phyloP scores from a whole-genome alignment of 1,284 basidiomycete species.

The Malassezia nana region DNA sequence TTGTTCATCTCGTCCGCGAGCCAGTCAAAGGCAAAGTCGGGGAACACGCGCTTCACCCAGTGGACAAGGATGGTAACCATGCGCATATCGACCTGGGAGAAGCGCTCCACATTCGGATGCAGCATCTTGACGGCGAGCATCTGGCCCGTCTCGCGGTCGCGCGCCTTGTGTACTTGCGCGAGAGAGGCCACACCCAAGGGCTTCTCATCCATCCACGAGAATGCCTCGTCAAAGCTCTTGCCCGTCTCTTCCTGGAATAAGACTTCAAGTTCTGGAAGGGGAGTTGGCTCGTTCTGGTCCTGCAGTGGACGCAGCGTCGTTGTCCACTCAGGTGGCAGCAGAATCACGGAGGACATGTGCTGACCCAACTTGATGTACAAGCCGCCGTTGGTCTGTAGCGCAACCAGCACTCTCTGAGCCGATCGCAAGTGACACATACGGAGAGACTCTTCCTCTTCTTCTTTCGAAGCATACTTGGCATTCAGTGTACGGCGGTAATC shows the following conservation, averaged over 20 bases:
- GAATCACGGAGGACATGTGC: constrained; percentile 57
- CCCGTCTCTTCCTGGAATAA: constrained; percentile 45
- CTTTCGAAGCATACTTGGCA: constrained; percentile 25
- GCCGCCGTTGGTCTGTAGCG: constrained; percentile 62
- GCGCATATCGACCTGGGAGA: constrained; percentile 72
- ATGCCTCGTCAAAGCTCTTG: constrained; percentile 39
- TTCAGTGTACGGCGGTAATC: constrained; percentile 43
- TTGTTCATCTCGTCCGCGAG: constrained; percentile 45
- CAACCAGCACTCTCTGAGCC: constrained; percentile 37
- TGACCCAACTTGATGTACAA: constrained; percentile 73
- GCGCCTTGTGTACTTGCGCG: constrained; percentile 86
- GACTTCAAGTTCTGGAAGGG: constrained; percentile 41
- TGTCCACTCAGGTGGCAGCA: constrained; percentile 68
- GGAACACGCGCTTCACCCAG: constrained; percentile 73
- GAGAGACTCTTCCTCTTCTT: constrained; percentile 30
- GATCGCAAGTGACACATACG: constrained; percentile 44
- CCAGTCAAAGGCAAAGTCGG: constrained; percentile 61
- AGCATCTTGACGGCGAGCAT: constrained; percentile 92
- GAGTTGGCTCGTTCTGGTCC: constrained; percentile 46
- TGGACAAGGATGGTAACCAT: constrained; percentile 54
- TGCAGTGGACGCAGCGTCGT: constrained; percentile 57
- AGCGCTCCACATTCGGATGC: constrained; percentile 87
- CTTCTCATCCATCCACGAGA: constrained; percentile 68
- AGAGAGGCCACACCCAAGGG: constrained; percentile 88
- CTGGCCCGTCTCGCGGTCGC: constrained; percentile 53